Conservation (phyloP, 2,329 filamentous ascomycete species). For the Alternaria alternata region DNA sequence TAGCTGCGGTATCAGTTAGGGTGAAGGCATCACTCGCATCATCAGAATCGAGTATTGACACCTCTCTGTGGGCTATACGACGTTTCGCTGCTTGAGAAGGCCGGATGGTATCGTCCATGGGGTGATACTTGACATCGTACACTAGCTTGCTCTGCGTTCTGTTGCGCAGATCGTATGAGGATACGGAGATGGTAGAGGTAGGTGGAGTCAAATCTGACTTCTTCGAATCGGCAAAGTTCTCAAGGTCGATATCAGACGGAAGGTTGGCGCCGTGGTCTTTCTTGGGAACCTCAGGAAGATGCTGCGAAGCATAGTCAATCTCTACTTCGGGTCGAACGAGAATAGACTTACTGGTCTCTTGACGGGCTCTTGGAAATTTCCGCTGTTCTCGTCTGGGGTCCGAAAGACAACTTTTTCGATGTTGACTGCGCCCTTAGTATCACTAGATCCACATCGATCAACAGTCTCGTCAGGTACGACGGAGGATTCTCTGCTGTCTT, state of each 20-base stretch:
- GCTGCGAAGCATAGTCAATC: neutral
- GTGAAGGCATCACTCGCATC: slow-evolving; percentile 6
- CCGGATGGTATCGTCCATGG: slow-evolving; percentile 42
- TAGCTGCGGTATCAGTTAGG: slow-evolving; percentile 5
- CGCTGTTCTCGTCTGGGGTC: neutral
- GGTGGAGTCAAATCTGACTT: slow-evolving; percentile 1
- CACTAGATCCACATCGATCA: neutral
- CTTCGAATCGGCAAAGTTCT: slow-evolving; percentile 23
- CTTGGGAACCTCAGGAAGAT: neutral
- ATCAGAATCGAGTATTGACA: neutral
- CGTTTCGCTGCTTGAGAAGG: slow-evolving; percentile 40
- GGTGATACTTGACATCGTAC: slow-evolving; percentile 47
- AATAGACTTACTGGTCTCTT: neutral
- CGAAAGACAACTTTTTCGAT: neutral
- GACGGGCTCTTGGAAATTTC: neutral
- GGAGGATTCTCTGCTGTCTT: neutral
- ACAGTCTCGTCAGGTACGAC: neutral
- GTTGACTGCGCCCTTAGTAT: neutral
- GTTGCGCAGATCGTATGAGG: slow-evolving; percentile 20
- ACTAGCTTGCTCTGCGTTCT: slow-evolving; percentile 29
- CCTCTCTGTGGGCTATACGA: slow-evolving; percentile 31
- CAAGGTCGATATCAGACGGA: slow-evolving; percentile 20
- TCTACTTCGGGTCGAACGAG: neutral
- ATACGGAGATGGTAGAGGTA: slow-evolving; percentile 15
- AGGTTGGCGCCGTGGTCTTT: neutral